Evolutionary conservation across 257 asterid genomes (phyloP), one percentile per base, ranked within the genome.

Genomic region (Nicotiana noctiflora): DNA sequence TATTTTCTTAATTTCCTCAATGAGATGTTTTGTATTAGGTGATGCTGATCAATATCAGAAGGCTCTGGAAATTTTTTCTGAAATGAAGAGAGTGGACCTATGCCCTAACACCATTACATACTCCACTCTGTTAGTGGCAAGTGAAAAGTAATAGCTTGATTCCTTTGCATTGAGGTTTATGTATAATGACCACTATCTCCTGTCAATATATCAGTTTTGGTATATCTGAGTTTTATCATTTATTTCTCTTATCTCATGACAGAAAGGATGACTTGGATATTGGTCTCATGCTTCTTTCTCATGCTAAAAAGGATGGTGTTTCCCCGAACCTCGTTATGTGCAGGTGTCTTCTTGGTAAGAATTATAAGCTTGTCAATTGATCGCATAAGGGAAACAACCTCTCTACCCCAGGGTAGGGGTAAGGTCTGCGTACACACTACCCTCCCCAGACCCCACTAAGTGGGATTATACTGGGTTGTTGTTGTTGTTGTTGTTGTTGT

Each of bases 71-170:
- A 76, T 84, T 80, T 89, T 93, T 88, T 84, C 81, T 82, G 97
- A 92, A 83, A 90, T 95, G 94, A 95, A 91, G 92, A 82, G 81
- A 89, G 83, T 67, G 49, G 93, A 90, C 61, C 80, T 93, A 84
- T 70, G 85, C 84, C 97, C 99, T 80, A 93, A 95, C 87, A 89
- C 96, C 86, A 89, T 93, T 86, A 95, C 98, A 77, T 95, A 95
- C 89, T 90, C 97, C 80, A 80, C 93, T 88, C 93, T 95, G 74
- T 23, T 89, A 81, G 98, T 93, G 87, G 97, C 98, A 52, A 87
- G 94, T 89, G 96, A 93, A 87, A 95, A 92, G 99, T 95, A 95
- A 91, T 87, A 82, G 75, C 88, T 85, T 62, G 82, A 53, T 8
- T 27, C 63, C 82, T 27, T 79, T 23, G 21, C 72, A 27, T 46